Evolutionary conservation across 2,329 filamentous ascomycete genomes (phyloP).

Genomic region (Bipolaris victoriae): DNA sequence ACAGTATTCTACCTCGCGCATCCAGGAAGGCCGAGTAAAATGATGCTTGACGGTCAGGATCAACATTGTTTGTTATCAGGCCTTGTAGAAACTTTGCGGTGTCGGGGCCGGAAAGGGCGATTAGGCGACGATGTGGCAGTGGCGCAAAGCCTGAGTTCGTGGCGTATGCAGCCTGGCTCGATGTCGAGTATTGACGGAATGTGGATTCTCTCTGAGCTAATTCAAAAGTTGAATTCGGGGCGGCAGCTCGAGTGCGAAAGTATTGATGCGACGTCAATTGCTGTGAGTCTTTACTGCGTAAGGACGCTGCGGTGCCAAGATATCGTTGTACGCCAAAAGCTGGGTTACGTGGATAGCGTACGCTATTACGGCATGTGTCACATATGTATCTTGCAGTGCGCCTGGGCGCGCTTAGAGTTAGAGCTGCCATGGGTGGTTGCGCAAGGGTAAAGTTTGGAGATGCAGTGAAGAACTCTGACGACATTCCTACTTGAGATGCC

Average conservation of each 20-base stretch:
- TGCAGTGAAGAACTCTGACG: constrained; percentile 11
- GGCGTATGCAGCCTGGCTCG: background rate
- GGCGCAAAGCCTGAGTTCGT: constrained; percentile 54
- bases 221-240: too few species aligned
- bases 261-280: constrained; percentile 38
- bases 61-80: constrained; percentile 76
- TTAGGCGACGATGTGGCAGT: constrained; percentile 76
- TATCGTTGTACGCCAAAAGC: constrained; percentile 12
- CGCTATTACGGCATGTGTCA: constrained; percentile 24
- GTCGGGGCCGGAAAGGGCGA: constrained; percentile 80
- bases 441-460: background rate
- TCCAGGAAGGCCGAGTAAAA: constrained; percentile 84
- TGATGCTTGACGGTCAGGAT: constrained; percentile 50
- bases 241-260: background rate
- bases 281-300: background rate
- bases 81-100: constrained; percentile 87
- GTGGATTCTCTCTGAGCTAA: background rate
- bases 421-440: constrained; percentile 19
- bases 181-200: background rate
- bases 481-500: constrained; percentile 8
- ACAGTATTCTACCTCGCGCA: constrained; percentile 77
- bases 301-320: constrained; percentile 20
- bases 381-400: constrained; percentile 25
- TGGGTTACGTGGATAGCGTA: constrained; percentile 8
- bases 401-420: constrained; percentile 1